Evolutionary conservation across 202 grass and related monocot species (phyloP).

Genomic region (Panicum virgatum): DNA sequence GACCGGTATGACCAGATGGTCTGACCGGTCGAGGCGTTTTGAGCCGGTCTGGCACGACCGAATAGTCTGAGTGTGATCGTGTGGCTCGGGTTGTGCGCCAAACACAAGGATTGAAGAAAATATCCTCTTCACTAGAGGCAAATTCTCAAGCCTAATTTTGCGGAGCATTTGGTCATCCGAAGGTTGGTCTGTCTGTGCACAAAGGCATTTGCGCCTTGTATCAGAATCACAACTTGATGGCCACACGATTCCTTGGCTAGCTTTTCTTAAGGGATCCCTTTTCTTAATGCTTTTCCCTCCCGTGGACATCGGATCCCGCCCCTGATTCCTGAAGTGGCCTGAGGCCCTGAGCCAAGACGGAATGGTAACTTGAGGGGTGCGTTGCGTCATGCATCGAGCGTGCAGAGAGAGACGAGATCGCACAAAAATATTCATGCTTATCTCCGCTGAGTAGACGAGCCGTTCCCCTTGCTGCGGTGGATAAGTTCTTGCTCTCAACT

Average conservation of each 20-base stretch:
- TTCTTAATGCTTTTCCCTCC: neutral
- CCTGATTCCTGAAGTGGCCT: neutral
- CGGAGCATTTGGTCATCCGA: neutral
- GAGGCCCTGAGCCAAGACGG: neutral
- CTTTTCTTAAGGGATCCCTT: neutral
- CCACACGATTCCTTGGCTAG: neutral
- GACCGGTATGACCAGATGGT: no score
- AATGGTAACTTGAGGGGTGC: neutral
- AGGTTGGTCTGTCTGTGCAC: neutral
- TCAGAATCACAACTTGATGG: neutral
- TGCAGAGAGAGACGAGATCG: neutral
- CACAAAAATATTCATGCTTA: slow-evolving; percentile 38
- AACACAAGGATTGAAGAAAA: no score
- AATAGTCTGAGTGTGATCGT: no score
- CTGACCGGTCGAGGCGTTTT: no score
- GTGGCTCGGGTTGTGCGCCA: no score
- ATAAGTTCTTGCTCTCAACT: slow-evolving; percentile 16
- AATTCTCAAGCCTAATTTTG: neutral
- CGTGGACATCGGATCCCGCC: neutral
- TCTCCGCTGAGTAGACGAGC: neutral
- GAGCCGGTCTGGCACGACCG: no score
- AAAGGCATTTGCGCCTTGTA: neutral
- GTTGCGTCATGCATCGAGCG: neutral
- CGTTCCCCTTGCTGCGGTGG: neutral
- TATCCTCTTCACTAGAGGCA: neutral